Evolutionary conservation across 139 green algal species (phyloP).

Genomic region (Chlamydomonas asymmetrica): DNA sequence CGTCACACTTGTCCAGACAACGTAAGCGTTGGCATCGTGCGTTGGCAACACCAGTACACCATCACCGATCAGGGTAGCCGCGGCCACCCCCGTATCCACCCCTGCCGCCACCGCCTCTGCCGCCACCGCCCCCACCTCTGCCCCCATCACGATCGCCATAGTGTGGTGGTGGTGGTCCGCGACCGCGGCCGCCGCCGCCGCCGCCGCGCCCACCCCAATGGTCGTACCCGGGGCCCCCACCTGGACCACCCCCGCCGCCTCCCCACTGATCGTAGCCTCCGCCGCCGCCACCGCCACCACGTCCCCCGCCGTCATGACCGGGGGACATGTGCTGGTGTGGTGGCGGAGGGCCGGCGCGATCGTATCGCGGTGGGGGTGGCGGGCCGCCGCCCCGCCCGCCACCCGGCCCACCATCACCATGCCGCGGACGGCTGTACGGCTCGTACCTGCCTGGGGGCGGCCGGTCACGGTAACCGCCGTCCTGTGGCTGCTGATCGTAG

Average conservation of each 20-base stretch:
- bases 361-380: neutral
- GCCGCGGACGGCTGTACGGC: neutral
- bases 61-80: neutral
- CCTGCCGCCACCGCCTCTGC: neutral
- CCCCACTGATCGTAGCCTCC: neutral
- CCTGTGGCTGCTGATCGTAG: neutral
- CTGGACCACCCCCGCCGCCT: neutral
- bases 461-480: neutral
- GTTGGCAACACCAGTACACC: too few species aligned
- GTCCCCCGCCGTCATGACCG: neutral
- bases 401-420: too few species aligned
- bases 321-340: conserved; percentile 1
- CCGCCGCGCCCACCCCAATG: neutral
- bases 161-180: neutral
- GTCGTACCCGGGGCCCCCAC: neutral
- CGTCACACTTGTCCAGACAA: too few species aligned
- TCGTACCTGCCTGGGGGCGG: neutral
- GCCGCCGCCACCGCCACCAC: neutral
- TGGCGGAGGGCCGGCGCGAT: conserved; percentile 5
- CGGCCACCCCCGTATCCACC: neutral
- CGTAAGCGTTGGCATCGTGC: too few species aligned
- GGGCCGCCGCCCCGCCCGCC: too few species aligned
- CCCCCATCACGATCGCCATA: neutral
- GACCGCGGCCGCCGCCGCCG: neutral
- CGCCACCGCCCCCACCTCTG: neutral